Evolutionary conservation across 441 rosid genomes (phyloP).

Genomic region (Theobroma grandiflorum): DNA sequence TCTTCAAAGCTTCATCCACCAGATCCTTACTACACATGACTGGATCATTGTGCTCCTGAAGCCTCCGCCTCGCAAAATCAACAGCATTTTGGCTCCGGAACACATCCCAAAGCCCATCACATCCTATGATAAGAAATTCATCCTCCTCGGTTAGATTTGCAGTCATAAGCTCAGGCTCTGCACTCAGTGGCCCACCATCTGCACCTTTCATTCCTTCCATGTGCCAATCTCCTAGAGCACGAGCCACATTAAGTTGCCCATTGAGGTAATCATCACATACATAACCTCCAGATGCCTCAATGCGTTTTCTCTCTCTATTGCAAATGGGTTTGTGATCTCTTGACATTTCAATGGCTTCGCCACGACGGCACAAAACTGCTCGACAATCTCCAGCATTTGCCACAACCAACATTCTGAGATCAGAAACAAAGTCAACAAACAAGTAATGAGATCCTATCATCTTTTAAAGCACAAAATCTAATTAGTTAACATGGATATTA

Average conservation of each 20-base stretch:
- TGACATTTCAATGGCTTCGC: constrained; percentile 87
- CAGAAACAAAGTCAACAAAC: constrained; percentile 8
- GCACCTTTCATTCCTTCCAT: constrained; percentile 77
- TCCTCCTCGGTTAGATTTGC: constrained; percentile 66
- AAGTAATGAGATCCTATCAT: not conserved
- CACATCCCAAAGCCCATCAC: constrained; percentile 94
- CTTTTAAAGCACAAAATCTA: not conserved
- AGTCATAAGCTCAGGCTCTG: constrained; percentile 82
- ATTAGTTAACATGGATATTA: not conserved
- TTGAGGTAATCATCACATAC: constrained; percentile 79
- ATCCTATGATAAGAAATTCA: constrained; percentile 85
- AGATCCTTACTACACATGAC: constrained; percentile 72
- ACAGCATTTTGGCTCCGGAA: constrained; percentile 88
- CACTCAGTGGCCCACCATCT: constrained; percentile 79
- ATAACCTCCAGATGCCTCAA: constrained; percentile 77
- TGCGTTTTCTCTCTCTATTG: constrained; percentile 61
- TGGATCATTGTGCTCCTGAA: constrained; percentile 88
- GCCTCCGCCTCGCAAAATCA: constrained; percentile 87
- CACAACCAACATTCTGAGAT: constrained; percentile 69
- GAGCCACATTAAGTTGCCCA: constrained; percentile 79
- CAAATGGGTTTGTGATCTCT: constrained; percentile 85
- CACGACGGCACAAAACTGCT: constrained; percentile 83
- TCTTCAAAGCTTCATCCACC: constrained; percentile 83
- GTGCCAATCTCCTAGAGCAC: constrained; percentile 91
- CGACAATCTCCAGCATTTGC: constrained; percentile 96